A percentile compares a stretch with the other conserved stretches of the same genome.
These are phyloP conservation scores for Geotrichum candidum DNA, from an alignment of 1,139 yeast genomes.

Conservation along the genomic window DNA sequence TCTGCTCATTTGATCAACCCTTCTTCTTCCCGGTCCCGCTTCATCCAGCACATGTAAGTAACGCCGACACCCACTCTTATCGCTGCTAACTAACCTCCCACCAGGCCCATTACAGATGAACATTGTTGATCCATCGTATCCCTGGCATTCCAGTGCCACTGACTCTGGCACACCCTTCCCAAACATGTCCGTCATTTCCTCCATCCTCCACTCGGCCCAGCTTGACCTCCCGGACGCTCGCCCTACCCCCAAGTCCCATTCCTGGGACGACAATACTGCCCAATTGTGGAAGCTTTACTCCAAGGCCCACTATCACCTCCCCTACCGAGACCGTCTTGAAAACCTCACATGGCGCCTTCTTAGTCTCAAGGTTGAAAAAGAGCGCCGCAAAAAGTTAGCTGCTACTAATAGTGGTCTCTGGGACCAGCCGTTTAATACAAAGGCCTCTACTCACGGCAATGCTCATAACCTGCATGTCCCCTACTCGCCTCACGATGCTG, in stretches of 20 bases:
- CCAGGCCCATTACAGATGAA: slow-evolving; percentile 3
- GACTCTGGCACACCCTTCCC: slow-evolving; percentile 7
- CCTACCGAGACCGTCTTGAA: slow-evolving; percentile 69
- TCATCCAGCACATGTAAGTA: neutral
- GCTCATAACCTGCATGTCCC: neutral
- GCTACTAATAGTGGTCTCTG: neutral
- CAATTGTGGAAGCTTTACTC: slow-evolving; percentile 77
- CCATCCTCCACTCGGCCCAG: slow-evolving; percentile 36
- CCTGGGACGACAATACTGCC: slow-evolving; percentile 23
- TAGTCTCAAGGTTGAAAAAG: slow-evolving; percentile 42
- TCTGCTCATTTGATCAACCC: too few relatives aligned
- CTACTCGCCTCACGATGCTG: neutral
- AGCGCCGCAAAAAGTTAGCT: neutral
- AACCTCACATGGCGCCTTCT: slow-evolving; percentile 84
- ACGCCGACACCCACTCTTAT: neutral
- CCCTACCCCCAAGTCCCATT: slow-evolving; percentile 35
- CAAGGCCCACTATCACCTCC: slow-evolving; percentile 69
- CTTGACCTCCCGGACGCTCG: slow-evolving; percentile 47
- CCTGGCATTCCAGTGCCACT: slow-evolving; percentile 2
- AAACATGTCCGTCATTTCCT: slow-evolving; percentile 5
- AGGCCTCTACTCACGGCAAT: neutral
- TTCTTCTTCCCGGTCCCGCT: neutral
- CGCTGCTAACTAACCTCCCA: neutral
- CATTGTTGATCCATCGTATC: neutral
- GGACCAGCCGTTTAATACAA: neutral